phyloP scores from a whole-genome alignment of 495 filamentous ascomycete genomes.

The Parachaetomium inaequale region DNA sequence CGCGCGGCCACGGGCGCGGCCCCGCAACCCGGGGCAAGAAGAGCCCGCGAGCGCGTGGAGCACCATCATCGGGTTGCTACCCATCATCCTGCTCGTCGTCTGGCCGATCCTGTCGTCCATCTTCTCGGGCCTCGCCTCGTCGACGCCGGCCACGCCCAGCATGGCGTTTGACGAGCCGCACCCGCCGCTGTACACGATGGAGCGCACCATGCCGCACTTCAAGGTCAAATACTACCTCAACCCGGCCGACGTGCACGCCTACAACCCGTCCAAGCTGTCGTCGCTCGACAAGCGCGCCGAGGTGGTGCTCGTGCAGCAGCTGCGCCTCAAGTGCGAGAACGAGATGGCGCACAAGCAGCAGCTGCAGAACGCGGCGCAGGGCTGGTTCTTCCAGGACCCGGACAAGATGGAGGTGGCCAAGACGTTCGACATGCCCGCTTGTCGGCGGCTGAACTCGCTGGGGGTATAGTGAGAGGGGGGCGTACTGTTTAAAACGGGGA shows the following conservation, averaged over 20 bases:
- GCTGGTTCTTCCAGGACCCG: conserved; percentile 80
- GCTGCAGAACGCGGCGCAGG: conserved; percentile 74
- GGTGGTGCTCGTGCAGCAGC: conserved; percentile 58
- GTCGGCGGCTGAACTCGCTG: conserved; percentile 36
- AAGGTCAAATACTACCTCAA: conserved; percentile 82
- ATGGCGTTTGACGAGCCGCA: conserved; percentile 66
- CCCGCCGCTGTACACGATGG: conserved; percentile 62
- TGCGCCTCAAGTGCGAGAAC: conserved; percentile 66
- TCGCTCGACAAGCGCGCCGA: conserved; percentile 77
- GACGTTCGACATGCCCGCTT: conserved; percentile 38
- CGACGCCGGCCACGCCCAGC: conserved; percentile 55
- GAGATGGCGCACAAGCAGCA: conserved; percentile 61
- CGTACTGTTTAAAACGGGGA: background rate
- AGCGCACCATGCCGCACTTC: conserved; percentile 64
- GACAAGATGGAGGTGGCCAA: conserved; percentile 62
- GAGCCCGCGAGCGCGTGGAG: conserved; percentile 47
- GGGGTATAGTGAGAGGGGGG: background rate
- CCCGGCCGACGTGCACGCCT: conserved; percentile 69
- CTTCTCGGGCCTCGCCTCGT: conserved; percentile 58
- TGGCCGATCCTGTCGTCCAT: conserved; percentile 80
- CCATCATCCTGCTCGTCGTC: conserved; percentile 82
- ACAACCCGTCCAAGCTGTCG: conserved; percentile 58
- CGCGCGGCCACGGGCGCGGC: conserved; percentile 60
- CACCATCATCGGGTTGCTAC: conserved; percentile 66
- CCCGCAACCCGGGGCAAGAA: conserved; percentile 61